Evolutionary conservation across 108 stramenopile genomes (phyloP).

Genomic region (Phaeodactylum tricornutum): DNA sequence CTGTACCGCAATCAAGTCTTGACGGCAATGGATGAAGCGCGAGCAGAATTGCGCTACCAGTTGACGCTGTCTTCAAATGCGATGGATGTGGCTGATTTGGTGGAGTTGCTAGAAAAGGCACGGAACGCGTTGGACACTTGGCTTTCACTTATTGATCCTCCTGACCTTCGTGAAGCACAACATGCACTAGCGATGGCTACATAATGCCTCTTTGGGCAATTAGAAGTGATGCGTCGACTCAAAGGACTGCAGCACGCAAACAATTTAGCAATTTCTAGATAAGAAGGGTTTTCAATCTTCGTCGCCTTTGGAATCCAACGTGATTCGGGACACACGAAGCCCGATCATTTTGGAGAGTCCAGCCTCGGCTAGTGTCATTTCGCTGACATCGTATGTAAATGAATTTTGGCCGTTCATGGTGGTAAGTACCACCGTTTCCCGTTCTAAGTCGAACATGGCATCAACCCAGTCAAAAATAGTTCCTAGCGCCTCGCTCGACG

Average conservation of each 20-base stretch:
- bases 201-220: too few species aligned
- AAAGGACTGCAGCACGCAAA: too few species aligned
- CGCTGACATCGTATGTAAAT: conserved; percentile 38
- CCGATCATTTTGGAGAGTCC: conserved; percentile 59
- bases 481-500: conserved; percentile 28
- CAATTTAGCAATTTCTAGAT: too few species aligned
- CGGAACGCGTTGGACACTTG: conserved; percentile 37
- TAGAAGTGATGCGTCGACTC: too few species aligned
- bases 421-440: conserved; percentile 58
- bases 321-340: conserved; percentile 63
- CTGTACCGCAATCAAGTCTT: conserved; percentile 59
- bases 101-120: conserved; percentile 25
- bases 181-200: too few species aligned
- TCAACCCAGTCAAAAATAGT: conserved; percentile 79
- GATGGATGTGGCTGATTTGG: conserved; percentile 15
- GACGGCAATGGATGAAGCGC: conserved; percentile 52
- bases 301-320: too few species aligned
- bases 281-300: too few species aligned
- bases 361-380: conserved; percentile 34
- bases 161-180: conserved; percentile 43
- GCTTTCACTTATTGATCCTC: conserved; percentile 51
- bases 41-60: conserved; percentile 34
- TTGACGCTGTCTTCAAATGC: not conserved
- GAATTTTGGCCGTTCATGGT: conserved; percentile 62
- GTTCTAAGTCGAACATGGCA: conserved; percentile 51